Conservation (phyloP, 352 stramenopile species). For the Phytophthora macrochlamydospora region DNA sequence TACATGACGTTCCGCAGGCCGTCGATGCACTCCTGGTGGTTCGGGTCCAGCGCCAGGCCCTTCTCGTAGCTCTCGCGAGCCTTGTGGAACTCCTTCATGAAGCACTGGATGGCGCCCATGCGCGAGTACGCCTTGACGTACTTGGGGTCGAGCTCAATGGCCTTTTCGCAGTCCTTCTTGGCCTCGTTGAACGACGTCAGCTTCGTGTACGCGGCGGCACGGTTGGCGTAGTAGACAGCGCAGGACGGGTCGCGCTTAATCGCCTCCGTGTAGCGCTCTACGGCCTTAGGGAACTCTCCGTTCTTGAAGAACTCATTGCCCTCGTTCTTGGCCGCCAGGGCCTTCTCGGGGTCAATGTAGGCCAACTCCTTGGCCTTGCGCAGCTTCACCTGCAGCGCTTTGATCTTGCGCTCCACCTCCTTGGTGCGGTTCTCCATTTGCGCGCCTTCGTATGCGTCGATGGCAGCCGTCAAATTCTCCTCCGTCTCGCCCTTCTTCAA, state of each 20-base stretch:
- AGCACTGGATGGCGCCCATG: conserved; percentile 99
- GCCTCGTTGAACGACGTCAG: conserved; percentile 94
- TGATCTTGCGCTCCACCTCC: conserved; percentile 95
- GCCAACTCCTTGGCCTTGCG: conserved; percentile 94
- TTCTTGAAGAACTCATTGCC: conserved; percentile 98
- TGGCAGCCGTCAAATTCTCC: conserved; percentile 86
- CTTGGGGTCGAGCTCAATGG: conserved; percentile 97
- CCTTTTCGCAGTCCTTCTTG: conserved; percentile 97
- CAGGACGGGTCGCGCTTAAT: conserved; percentile 98
- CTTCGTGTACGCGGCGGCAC: conserved; percentile 98
- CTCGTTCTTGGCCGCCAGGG: conserved; percentile 97
- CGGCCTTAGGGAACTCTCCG: conserved; percentile 93
- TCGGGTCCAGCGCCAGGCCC: conserved; percentile 94
- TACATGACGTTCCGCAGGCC: conserved; percentile 94
- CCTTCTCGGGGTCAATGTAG: conserved; percentile 98
- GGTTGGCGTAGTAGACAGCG: conserved; percentile 99
- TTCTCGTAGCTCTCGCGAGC: conserved; percentile 97
- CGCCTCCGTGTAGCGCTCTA: conserved; percentile 97
- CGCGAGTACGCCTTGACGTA: conserved; percentile 99
- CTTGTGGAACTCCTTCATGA: conserved; percentile 99
- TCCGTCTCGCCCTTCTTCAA: conserved; percentile 93
- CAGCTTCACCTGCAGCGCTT: conserved; percentile 94
- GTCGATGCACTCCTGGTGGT: conserved; percentile 96
- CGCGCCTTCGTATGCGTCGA: conserved; percentile 86
- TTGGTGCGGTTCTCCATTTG: conserved; percentile 91